Conservation (phyloP, 768 basidiomycete genomes). For the Mrakia hoshinonis region DNA sequence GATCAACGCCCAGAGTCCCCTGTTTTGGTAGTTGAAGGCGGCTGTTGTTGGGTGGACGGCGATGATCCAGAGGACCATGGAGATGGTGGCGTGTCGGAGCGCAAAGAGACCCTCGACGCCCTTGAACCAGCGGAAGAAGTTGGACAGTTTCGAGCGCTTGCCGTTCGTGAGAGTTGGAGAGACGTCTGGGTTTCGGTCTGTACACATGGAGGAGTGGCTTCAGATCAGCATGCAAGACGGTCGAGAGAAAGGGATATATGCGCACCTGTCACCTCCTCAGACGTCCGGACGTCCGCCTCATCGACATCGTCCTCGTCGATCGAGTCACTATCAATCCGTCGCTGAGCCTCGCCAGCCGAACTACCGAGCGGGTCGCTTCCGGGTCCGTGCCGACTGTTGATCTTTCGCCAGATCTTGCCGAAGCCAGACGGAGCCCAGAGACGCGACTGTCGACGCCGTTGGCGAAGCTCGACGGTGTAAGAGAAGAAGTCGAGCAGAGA, state of each 20-base stretch:
- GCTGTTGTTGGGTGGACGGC: slow-evolving; percentile 25
- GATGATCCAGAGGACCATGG: slow-evolving; percentile 41
- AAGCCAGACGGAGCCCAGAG: slow-evolving; percentile 52
- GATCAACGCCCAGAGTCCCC: slow-evolving; percentile 17
- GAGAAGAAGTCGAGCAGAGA: slow-evolving; percentile 43
- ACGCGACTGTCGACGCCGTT: slow-evolving; percentile 42
- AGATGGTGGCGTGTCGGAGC: slow-evolving; percentile 48
- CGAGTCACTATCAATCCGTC: slow-evolving; percentile 16
- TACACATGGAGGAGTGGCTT: neutral
- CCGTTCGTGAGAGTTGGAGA: slow-evolving; percentile 45
- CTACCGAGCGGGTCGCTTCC: neutral
- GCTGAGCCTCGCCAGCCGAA: slow-evolving; percentile 1
- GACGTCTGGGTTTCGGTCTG: slow-evolving; percentile 49
- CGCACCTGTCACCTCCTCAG: neutral
- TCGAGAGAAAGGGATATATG: neutral
- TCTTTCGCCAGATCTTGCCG: slow-evolving; percentile 37
- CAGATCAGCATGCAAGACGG: neutral
- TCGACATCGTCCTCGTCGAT: slow-evolving; percentile 27
- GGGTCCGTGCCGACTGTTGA: slow-evolving; percentile 5
- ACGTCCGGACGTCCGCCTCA: slow-evolving; percentile 19
- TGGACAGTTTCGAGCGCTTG: slow-evolving; percentile 43
- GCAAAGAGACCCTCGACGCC: slow-evolving; percentile 49
- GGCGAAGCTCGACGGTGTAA: slow-evolving; percentile 41
- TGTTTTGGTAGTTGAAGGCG: slow-evolving; percentile 43
- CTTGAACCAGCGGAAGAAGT: slow-evolving; percentile 43